Base-by-base conservation (phyloP, 306 rosid species). In the Ormosia semicastrata region DNA sequence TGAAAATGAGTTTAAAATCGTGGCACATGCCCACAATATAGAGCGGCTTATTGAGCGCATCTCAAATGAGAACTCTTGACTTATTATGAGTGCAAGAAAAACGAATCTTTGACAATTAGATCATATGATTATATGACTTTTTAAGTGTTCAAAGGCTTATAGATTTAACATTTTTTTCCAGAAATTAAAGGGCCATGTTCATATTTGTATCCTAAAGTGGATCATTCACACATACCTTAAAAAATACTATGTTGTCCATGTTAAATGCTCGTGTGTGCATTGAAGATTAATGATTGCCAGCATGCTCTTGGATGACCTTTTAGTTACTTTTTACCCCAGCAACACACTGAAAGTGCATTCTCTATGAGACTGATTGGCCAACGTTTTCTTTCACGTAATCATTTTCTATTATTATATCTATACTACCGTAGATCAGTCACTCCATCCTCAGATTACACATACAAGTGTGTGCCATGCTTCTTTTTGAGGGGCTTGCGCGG, bases 221-320 rank as follows among this genome's bases (percentile, higher is more conserved):
- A 72, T 73, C 58, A 11, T 71, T 44, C 30, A 69, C 57, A 46
- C 36, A 77, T 44, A 15, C 37, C 32, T 36, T 15, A 36, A 3
- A 58, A 71, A 7, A 39, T 33, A 5, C 5, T 13, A 44, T 46
- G 11, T 2, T 12, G 6, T 39, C 44, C 82, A 52, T 4, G 29
- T 68, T 29, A 53, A 78, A 29, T 78, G 64, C 44, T 68, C 56
- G 73, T 41, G 78, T 34, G 47, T 46, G 30, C 65, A 32, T 71
- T 71, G 70, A 64, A 65, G 76, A 65, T 64, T 43, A 66, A 83
- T 72, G 33, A 72, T 78, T 54, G 76, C 14, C 53, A 67, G 73
- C 82, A 76, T 68, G 82, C 86, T 37, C 64, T 75, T 66, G 71
- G 70, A 75, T 76, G 30, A 59, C 33, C 74, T 75, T 67, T 66